A percentile compares a stretch with the other conserved stretches of the same genome.
phyloP scores from a whole-genome alignment of 345 rosid species.

The Erucastrum elatum region DNA sequence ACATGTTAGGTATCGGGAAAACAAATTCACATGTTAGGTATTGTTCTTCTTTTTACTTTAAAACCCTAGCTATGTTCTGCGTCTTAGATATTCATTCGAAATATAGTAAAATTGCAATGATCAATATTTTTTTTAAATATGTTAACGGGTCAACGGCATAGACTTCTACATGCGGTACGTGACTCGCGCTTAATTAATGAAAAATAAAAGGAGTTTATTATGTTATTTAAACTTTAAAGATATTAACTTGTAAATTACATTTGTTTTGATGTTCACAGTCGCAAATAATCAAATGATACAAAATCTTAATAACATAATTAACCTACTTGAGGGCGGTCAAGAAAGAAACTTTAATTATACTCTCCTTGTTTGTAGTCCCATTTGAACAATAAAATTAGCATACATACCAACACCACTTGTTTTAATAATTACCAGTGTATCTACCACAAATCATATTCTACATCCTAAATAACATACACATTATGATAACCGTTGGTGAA shows the following conservation, averaged over 20 bases:
- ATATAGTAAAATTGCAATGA: background rate
- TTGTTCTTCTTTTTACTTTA: background rate
- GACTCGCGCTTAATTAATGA: constrained; percentile 10
- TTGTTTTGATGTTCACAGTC: constrained; percentile 20
- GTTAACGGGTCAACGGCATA: constrained; percentile 21
- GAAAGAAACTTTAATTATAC: background rate
- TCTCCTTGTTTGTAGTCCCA: constrained; percentile 6
- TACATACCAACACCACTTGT: constrained; percentile 8
- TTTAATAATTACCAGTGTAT: background rate
- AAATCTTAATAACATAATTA: constrained; percentile 10
- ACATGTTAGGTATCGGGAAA: constrained; percentile 29
- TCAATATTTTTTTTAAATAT: background rate
- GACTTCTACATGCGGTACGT: constrained; percentile 9
- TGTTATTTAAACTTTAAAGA: background rate
- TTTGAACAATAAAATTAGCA: constrained; percentile 13
- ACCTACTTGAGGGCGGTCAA: constrained; percentile 11
- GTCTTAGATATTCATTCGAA: background rate
- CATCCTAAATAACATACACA: background rate
- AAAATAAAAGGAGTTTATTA: background rate
- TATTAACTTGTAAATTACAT: constrained; percentile 21
- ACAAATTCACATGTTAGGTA: constrained; percentile 25
- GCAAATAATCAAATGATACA: constrained; percentile 11
- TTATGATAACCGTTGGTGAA: background rate
- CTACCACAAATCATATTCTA: background rate
- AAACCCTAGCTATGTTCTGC: background rate